Percentiles rank a stretch among this genome's conserved stretches.
These are phyloP conservation scores for Chaetoceros tenuissimus DNA, from an alignment of 108 stramenopile species.

Conservation along the genomic window DNA sequence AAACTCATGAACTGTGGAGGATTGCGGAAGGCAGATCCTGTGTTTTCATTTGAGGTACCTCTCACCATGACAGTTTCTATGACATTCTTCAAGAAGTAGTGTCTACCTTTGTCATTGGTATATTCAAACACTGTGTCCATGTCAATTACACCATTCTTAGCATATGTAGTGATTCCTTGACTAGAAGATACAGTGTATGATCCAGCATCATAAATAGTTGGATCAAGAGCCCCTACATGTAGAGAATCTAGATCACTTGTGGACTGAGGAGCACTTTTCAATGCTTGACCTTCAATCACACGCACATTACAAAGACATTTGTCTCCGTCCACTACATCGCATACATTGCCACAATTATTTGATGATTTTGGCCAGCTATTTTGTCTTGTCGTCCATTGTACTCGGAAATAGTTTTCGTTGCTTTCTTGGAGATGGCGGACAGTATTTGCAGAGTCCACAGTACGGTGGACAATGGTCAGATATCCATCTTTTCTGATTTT, in stretches of 20 bases:
- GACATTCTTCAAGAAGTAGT: conserved; percentile 16
- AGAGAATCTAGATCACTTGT: conserved; percentile 3
- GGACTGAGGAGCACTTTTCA: not conserved
- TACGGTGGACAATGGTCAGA: conserved; percentile 49
- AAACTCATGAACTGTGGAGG: conserved; percentile 47
- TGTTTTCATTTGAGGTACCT: too few relatives aligned
- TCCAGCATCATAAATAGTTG: conserved; percentile 8
- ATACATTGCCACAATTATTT: conserved; percentile 19
- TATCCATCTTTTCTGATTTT: conserved; percentile 44
- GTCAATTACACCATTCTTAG: not conserved
- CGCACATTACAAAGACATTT: conserved; percentile 24
- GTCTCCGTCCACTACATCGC: conserved; percentile 17
- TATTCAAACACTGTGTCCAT: conserved; percentile 6
- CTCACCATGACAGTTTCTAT: not conserved
- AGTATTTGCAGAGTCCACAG: conserved; percentile 9
- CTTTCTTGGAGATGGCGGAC: conserved; percentile 17
- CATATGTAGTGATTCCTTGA: not conserved
- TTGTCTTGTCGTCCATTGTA: conserved; percentile 16
- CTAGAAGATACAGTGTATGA: not conserved
- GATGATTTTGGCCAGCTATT: conserved; percentile 25
- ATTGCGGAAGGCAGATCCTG: conserved; percentile 42
- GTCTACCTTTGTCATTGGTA: conserved; percentile 10
- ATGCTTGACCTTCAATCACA: conserved; percentile 16
- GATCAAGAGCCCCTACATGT: conserved; percentile 14
- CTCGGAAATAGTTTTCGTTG: conserved; percentile 32